Conservation (phyloP, 495 filamentous ascomycete genomes). For the Penicillium pancosmium region DNA sequence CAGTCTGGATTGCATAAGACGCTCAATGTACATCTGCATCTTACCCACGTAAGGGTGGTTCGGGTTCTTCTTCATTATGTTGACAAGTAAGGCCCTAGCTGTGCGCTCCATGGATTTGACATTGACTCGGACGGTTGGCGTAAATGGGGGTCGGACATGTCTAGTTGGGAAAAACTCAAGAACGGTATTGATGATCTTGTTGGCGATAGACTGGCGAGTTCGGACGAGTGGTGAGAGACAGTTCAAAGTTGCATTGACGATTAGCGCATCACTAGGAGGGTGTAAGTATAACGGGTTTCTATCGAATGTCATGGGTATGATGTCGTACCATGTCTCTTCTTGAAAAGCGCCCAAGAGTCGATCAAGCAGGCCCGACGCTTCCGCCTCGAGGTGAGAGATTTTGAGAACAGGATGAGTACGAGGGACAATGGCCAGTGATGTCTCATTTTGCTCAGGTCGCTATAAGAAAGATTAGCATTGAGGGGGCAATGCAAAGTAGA, state of each 20-base stretch:
- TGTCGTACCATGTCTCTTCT: constrained; percentile 73
- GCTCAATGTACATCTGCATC: constrained; percentile 81
- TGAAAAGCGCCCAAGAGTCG: constrained; percentile 85
- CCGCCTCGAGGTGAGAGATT: constrained; percentile 81
- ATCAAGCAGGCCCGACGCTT: constrained; percentile 86
- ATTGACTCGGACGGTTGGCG: constrained; percentile 74
- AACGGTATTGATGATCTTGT: constrained; percentile 80
- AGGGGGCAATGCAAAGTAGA: neutral
- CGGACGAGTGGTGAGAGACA: constrained; percentile 79
- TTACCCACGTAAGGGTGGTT: constrained; percentile 65
- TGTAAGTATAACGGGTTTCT: neutral
- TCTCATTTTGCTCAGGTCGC: constrained; percentile 83
- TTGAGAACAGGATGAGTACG: constrained; percentile 76
- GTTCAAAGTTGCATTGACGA: constrained; percentile 91
- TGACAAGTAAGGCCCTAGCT: constrained; percentile 75
- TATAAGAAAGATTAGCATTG: constrained; percentile 43
- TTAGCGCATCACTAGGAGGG: constrained; percentile 72
- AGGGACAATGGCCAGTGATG: constrained; percentile 83
- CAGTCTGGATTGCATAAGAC: constrained; percentile 69
- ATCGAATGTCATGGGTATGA: neutral
- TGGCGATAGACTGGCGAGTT: constrained; percentile 75
- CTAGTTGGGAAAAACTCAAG: constrained; percentile 91
- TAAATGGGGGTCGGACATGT: constrained; percentile 74
- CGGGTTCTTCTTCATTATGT: constrained; percentile 75
- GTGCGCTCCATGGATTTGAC: constrained; percentile 95